These are phyloP conservation scores for Trichopus zeylanicus DNA, from an alignment of 116 monocot species.

Conservation along the genomic window DNA sequence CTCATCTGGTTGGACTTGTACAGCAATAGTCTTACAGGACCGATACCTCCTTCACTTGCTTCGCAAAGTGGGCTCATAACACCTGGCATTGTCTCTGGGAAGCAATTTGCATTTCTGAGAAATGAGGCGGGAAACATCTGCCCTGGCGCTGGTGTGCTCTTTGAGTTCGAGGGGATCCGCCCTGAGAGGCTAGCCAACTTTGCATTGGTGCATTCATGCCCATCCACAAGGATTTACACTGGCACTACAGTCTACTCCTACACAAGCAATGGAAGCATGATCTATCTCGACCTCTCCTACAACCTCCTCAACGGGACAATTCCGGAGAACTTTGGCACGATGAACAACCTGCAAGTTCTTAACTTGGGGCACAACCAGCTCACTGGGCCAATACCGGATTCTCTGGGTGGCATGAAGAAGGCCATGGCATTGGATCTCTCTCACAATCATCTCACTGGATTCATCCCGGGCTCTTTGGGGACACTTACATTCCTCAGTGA, in stretches of 20 bases:
- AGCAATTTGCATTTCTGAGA: constrained; percentile 59
- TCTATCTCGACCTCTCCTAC: constrained; percentile 77
- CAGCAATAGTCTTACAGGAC: constrained; percentile 38
- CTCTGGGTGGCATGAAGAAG: constrained; percentile 26
- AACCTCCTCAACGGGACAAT: constrained; percentile 49
- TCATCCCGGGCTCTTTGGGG: constrained; percentile 39
- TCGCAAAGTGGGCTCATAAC: constrained; percentile 38
- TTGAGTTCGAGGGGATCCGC: constrained; percentile 74
- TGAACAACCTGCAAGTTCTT: constrained; percentile 46
- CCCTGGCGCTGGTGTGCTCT: constrained; percentile 57
- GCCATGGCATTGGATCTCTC: constrained; percentile 57
- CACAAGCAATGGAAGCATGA: constrained; percentile 43
- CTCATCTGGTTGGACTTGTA: constrained; percentile 76
- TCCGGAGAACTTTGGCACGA: constrained; percentile 50
- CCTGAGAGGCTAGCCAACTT: constrained; percentile 53
- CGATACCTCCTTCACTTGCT: constrained; percentile 36
- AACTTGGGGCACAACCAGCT: constrained; percentile 70
- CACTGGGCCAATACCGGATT: constrained; percentile 46
- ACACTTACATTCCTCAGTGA: constrained; percentile 41
- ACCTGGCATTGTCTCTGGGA: constrained; percentile 44
- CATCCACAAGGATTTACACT: constrained; percentile 54
- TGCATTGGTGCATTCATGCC: constrained; percentile 34
- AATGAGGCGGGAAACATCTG: constrained; percentile 72
- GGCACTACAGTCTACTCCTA: constrained; percentile 53
- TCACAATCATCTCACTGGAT: constrained; percentile 51